Conservation (phyloP, 352 stramenopile species). For the Phytophthora quininea region DNA sequence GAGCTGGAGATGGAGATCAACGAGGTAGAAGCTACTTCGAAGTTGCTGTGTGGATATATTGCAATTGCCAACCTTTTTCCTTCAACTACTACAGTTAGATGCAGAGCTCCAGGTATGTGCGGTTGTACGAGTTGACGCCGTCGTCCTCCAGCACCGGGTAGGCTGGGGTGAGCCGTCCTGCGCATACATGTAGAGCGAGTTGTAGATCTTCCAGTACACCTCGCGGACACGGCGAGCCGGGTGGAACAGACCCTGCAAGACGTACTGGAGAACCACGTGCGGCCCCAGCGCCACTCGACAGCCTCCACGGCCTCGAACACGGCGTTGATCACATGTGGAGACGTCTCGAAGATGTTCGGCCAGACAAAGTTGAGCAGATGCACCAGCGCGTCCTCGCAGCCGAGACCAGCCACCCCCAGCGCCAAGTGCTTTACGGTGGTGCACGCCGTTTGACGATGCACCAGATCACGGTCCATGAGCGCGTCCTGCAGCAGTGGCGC, state of each 20-base stretch:
- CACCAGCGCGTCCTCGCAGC: conserved; percentile 98
- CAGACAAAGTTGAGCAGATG: conserved; percentile 99
- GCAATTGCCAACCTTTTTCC: neutral
- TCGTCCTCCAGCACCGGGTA: conserved; percentile 97
- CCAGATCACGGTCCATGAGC: conserved; percentile 98
- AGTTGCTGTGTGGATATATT: too few relatives aligned
- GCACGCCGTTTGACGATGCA: conserved; percentile 98
- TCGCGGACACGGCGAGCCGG: conserved; percentile 97
- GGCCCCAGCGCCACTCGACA: conserved; percentile 96
- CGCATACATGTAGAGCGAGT: conserved; percentile 99
- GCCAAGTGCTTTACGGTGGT: conserved; percentile 98
- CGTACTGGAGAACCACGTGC: conserved; percentile 97
- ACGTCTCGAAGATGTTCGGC: conserved; percentile 99
- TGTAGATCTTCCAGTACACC: conserved; percentile 99
- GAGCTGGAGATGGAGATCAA: too few relatives aligned
- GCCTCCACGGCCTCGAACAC: conserved; percentile 99
- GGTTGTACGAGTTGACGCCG: conserved; percentile 94
- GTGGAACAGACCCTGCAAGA: conserved; percentile 98
- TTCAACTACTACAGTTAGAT: conserved; percentile 44
- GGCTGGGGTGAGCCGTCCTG: conserved; percentile 96
- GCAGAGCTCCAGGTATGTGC: conserved; percentile 94
- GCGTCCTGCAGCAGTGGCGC: conserved; percentile 98
- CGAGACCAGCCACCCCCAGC: conserved; percentile 95
- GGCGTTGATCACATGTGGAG: conserved; percentile 98
- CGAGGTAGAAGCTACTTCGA: too few relatives aligned